Evolutionary conservation across 2,329 filamentous ascomycete species (phyloP).

Genomic region (Aspergillus spinulosporus): DNA sequence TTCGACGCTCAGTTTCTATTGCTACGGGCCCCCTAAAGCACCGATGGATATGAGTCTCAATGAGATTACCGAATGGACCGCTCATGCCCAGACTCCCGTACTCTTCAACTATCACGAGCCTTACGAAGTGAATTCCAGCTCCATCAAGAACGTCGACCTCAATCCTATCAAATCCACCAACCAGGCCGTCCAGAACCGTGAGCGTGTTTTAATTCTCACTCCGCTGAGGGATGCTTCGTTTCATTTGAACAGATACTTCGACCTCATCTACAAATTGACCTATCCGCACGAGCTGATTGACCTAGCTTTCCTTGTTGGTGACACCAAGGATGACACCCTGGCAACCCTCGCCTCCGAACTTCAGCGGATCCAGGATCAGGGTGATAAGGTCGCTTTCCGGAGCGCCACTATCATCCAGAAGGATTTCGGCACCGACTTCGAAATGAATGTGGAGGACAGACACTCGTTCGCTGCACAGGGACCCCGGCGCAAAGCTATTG

Average conservation of each 20-base stretch:
- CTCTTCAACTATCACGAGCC: slow-evolving; percentile 94
- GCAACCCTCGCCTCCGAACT: slow-evolving; percentile 83
- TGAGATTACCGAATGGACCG: slow-evolving; percentile 86
- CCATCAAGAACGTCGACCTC: slow-evolving; percentile 78
- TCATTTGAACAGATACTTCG: slow-evolving; percentile 86
- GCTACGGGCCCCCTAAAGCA: slow-evolving; percentile 92
- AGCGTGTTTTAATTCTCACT: slow-evolving; percentile 87
- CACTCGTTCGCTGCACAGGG: slow-evolving; percentile 87
- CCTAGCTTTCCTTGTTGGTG: slow-evolving; percentile 88
- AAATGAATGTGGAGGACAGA: slow-evolving; percentile 77
- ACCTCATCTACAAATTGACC: slow-evolving; percentile 82
- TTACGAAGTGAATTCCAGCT: slow-evolving; percentile 76
- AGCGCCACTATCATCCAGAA: slow-evolving; percentile 86
- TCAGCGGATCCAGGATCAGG: slow-evolving; percentile 79
- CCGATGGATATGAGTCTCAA: slow-evolving; percentile 94
- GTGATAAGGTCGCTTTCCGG: slow-evolving; percentile 77
- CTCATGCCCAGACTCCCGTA: slow-evolving; percentile 86
- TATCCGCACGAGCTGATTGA: slow-evolving; percentile 97
- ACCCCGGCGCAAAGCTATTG: slow-evolving; percentile 86
- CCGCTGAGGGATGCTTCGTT: slow-evolving; percentile 85
- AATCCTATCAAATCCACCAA: slow-evolving; percentile 80
- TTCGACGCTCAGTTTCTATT: slow-evolving; percentile 73
- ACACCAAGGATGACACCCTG: slow-evolving; percentile 86
- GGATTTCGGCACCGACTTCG: slow-evolving; percentile 75
- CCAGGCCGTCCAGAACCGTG: slow-evolving; percentile 75